phyloP scores from a whole-genome alignment of 176 grass and related monocot species.

The Carex pumila region DNA sequence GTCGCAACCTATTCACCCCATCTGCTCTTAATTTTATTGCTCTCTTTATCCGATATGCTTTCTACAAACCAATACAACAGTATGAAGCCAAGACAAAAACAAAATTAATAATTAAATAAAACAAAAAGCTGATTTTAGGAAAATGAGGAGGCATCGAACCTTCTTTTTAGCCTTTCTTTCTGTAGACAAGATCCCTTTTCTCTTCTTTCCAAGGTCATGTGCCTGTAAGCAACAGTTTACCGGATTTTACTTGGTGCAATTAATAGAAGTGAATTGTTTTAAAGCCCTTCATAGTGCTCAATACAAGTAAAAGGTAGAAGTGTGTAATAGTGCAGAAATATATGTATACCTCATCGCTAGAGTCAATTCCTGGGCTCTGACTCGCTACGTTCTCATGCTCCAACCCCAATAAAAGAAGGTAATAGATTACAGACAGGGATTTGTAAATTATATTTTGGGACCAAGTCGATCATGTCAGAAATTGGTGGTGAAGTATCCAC shows the following conservation, averaged over 20 bases:
- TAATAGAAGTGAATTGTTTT: neutral
- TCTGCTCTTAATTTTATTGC: constrained; percentile 55
- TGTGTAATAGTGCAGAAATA: neutral
- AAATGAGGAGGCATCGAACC: constrained; percentile 26
- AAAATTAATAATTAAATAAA: constrained; percentile 16
- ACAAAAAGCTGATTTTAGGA: neutral
- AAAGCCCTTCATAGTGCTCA: neutral
- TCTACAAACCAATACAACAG: constrained; percentile 55
- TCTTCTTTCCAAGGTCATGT: constrained; percentile 40
- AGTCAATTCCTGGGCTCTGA: neutral
- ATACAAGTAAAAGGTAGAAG: neutral
- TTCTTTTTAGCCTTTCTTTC: constrained; percentile 77
- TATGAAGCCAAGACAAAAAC: constrained; percentile 14
- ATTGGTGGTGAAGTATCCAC: neutral
- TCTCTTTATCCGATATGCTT: constrained; percentile 62
- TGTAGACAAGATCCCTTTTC: constrained; percentile 46
- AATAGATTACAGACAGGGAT: neutral
- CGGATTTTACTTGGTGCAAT: neutral
- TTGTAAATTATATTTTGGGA: neutral
- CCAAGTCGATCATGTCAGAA: neutral
- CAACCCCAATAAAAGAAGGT: neutral
- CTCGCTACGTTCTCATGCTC: neutral
- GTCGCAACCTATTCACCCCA: constrained; percentile 73
- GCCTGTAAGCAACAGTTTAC: constrained; percentile 32
- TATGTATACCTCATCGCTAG: neutral